Evolutionary conservation across 2,329 filamentous ascomycete genomes (phyloP), one percentile per base, ranked within the genome.

Genomic region (Aquanectria penicillioides): DNA sequence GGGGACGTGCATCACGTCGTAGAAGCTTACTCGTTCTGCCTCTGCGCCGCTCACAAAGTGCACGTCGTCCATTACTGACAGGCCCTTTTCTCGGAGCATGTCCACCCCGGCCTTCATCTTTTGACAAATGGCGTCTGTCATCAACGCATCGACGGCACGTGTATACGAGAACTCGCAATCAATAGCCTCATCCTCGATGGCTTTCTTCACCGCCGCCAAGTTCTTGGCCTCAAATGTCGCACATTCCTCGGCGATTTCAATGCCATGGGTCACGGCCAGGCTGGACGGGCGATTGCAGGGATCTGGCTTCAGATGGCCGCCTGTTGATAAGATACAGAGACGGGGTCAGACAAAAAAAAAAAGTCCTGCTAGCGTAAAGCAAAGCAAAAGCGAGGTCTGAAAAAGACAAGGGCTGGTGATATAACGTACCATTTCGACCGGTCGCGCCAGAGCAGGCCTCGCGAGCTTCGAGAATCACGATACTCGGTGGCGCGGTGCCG

Each of bases 141-240:
- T 59, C 15, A 73, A 72, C 2, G 78, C 75, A 59, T 81, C 78
- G 5, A 74, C 69, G 7, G 75, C 73, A 5, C 78, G 67, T 1
- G 77, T 79, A 4, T 80, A 43, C 15, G 78, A 71, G 15, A 81
- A 78, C 26, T 82, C 79, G 54, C 79, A 81, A 36, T 81, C 77
- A 10, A 81, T 73, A 0, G 62, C 55, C 31, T 80, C 76, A 1
- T 71, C 63, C 22, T 77, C 71, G 4, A 81, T 68, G 11, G 71
- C 62, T 6, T 73, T 59, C 54, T 78, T 76, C 7, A 81, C 59
- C 0, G 65, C 66, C 3, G 57, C 34, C 3, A 65, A 8, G 22
- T 68, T 67, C 2, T 34, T 41, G 2, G 41, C 20, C 34, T 68
- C 66, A 11, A 68, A 68, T 2, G 41, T 34, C 0, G 63, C 65